Evolutionary conservation across 2,329 filamentous ascomycete genomes (phyloP).

Genomic region (Xylaria sp.): DNA sequence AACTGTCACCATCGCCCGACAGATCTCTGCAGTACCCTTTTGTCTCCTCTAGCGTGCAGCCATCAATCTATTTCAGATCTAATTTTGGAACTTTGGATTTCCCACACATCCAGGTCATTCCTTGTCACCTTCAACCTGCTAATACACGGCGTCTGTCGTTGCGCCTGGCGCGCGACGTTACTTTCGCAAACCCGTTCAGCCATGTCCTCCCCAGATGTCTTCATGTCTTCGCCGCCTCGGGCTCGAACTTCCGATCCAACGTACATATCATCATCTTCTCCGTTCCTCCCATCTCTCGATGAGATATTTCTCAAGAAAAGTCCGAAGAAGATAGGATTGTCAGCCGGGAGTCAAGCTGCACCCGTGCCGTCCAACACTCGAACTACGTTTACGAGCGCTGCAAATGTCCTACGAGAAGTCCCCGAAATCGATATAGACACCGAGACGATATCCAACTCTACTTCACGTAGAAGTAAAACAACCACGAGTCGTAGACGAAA

Average conservation of each 20-base stretch:
- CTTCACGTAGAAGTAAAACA: conserved; percentile 39
- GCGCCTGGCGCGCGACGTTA: conserved; percentile 60
- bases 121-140: conserved; percentile 35
- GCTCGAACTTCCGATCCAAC: conserved; percentile 43
- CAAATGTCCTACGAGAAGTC: conserved; percentile 52
- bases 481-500: conserved; percentile 34
- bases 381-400: conserved; percentile 57
- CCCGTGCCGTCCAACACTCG: conserved; percentile 53
- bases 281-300: conserved; percentile 64
- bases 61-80: not conserved
- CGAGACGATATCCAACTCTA: conserved; percentile 44
- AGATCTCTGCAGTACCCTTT: not conserved
- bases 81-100: not conserved
- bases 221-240: conserved; percentile 48
- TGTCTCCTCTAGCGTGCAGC: not conserved
- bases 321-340: conserved; percentile 49
- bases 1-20: not conserved
- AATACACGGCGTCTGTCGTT: conserved; percentile 49
- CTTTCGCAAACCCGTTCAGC: conserved; percentile 44
- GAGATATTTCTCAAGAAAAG: conserved; percentile 57
- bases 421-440: conserved; percentile 50
- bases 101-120: not conserved
- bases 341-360: conserved; percentile 53
- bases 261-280: conserved; percentile 60
- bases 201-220: conserved; percentile 51